Evolutionary conservation across 116 monocot genomes (phyloP), one percentile per base, ranked within the genome.

Genomic region (Iris pallida): DNA sequence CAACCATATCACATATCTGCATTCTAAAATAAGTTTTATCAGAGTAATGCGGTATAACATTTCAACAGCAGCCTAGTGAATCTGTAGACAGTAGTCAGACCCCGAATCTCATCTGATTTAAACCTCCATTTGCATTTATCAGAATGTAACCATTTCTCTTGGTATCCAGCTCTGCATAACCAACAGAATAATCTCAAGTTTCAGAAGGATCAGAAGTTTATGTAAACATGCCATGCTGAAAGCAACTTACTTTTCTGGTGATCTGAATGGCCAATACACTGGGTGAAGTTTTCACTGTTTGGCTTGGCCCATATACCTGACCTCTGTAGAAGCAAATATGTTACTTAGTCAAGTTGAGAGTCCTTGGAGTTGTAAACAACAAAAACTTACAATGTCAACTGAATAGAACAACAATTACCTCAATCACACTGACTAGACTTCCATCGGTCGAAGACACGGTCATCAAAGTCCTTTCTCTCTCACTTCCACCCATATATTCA

Each of bases 71-170:
- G 30, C 10, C 42, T 69, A 71, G 13, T 61, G 14, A 68, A 69
- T 51, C 12, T 51, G 46, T 55, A 72, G 42, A 55, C 16, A 74
- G 57, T 63, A 59, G 47, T 62, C 85, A 66, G 20, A 97, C 97
- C 97, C 97, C 97, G 69, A 97, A 97, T 85, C 92, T 78, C 97
- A 92, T 97, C 80, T 96, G 96, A 82, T 96, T 96, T 66, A 96
- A 69, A 52, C 96, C 96, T 72, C 96, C 96, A 83, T 96, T 96
- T 64, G 96, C 96, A 79, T 96, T 91, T 42, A 96, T 79, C 47
- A 96, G 69, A 76, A 96, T 69, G 71, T 82, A 96, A 13, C 96
- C 96, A 78, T 96, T 96, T 44, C 82, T 91, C 65, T 73, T 89
- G n/a, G 74, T 53, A 81, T 89, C 82, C 67, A 83, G 14, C 67